phyloP scores from a whole-genome alignment of 2,329 filamentous ascomycete species.

The Aspergillus intermedius region DNA sequence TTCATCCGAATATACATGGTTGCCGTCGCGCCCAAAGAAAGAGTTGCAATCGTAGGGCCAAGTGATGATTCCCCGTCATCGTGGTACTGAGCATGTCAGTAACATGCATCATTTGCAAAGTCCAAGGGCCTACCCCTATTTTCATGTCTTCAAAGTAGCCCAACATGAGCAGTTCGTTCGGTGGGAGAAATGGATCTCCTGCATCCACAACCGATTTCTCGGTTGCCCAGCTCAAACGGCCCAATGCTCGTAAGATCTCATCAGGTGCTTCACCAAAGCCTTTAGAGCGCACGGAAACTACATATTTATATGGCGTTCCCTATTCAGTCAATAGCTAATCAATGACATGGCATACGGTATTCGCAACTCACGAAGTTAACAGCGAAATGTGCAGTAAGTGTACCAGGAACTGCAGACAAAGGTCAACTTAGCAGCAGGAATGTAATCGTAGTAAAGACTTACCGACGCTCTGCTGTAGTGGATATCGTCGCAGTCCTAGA shows the following conservation, averaged over 20 bases:
- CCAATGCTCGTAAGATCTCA: slow-evolving; percentile 40
- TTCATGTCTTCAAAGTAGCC: slow-evolving; percentile 52
- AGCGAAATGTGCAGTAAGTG: slow-evolving; percentile 42
- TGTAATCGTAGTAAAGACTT: slow-evolving; percentile 9
- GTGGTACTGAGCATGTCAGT: slow-evolving; percentile 40
- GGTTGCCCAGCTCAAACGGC: slow-evolving; percentile 50
- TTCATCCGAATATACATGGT: slow-evolving; percentile 53
- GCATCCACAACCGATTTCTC: slow-evolving; percentile 29
- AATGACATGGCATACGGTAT: neutral
- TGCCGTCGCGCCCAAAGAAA: slow-evolving; percentile 48
- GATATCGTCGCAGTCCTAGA: slow-evolving; percentile 43
- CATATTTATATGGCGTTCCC: slow-evolving; percentile 56
- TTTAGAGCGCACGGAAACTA: slow-evolving; percentile 43
- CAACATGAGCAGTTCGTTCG: slow-evolving; percentile 52
- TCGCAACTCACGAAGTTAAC: slow-evolving; percentile 40
- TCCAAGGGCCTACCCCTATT: slow-evolving; percentile 38
- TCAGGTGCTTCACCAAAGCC: slow-evolving; percentile 37
- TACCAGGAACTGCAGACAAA: slow-evolving; percentile 24
- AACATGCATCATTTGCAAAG: neutral
- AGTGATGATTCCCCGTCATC: slow-evolving; percentile 54
- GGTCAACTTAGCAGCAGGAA: neutral
- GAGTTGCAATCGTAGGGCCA: slow-evolving; percentile 50
- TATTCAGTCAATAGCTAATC: slow-evolving; percentile 11
- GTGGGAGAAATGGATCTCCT: slow-evolving; percentile 27
- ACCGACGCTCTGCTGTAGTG: slow-evolving; percentile 28